phyloP scores from a whole-genome alignment of 1,284 basidiomycete genomes.

The Clitocybe nebularis region DNA sequence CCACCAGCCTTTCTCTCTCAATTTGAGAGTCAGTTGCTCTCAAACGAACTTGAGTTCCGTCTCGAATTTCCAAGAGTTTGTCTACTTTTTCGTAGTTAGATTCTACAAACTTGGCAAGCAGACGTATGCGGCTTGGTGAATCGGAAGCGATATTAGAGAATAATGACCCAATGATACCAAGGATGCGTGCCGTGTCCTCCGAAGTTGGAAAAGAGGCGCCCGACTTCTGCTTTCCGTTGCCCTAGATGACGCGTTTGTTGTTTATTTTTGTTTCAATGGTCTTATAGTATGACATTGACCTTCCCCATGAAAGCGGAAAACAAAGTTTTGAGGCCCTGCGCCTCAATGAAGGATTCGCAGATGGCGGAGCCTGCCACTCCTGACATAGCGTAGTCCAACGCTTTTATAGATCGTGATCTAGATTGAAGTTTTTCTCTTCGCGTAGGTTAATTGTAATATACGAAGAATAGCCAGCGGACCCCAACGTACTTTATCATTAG shows the following conservation, averaged over 20 bases:
- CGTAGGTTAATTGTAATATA: conserved; percentile 9
- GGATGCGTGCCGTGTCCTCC: conserved; percentile 83
- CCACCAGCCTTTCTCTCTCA: conserved; percentile 61
- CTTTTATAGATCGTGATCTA: conserved; percentile 82
- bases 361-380: conserved; percentile 67
- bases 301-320: conserved; percentile 94
- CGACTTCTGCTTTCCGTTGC: conserved; percentile 57
- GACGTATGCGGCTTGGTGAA: conserved; percentile 73
- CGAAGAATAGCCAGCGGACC: conserved; percentile 9
- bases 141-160: conserved; percentile 90
- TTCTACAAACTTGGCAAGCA: conserved; percentile 94
- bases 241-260: conserved; percentile 25
- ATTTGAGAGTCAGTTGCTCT: conserved; percentile 61
- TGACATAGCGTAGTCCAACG: conserved; percentile 88
- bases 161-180: conserved; percentile 86
- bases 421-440: conserved; percentile 79
- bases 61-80: conserved; percentile 85
- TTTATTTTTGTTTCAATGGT: neutral
- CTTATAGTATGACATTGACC: conserved; percentile 37
- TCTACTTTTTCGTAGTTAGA: conserved; percentile 90
- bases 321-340: conserved; percentile 81
- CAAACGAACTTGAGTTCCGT: conserved; percentile 60
- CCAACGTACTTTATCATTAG: conserved; percentile 87
- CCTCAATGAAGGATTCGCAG: conserved; percentile 89
- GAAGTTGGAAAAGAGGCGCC: conserved; percentile 53